Conservation (phyloP, 2,329 filamentous ascomycete genomes). For the Colletotrichum salicis region DNA sequence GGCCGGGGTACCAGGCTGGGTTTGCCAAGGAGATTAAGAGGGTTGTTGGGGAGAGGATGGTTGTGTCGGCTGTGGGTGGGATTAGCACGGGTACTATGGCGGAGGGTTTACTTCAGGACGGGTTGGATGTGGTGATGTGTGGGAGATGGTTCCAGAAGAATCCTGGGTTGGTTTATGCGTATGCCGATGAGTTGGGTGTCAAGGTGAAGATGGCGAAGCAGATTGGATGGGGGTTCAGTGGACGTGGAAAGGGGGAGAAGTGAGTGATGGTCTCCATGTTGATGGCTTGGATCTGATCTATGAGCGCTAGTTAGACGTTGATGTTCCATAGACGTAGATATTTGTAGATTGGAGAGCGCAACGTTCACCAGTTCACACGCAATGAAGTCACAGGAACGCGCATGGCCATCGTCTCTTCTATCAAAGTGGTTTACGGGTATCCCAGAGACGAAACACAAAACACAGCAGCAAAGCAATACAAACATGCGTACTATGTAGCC, state of each 20-base stretch:
- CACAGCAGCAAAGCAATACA: background rate
- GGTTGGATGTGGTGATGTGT: conserved; percentile 60
- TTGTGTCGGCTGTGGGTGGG: conserved; percentile 59
- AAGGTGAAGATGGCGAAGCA: conserved; percentile 61
- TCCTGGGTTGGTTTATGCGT: conserved; percentile 65
- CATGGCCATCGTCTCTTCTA: background rate
- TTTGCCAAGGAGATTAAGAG: conserved; percentile 78
- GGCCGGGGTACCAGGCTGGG: conserved; percentile 76
- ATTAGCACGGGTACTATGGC: conserved; percentile 58
- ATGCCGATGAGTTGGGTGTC: conserved; percentile 63
- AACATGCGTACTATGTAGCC: background rate
- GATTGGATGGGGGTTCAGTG: conserved; percentile 66
- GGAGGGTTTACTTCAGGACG: conserved; percentile 56
- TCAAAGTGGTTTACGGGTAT: background rate
- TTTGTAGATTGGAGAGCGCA: background rate
- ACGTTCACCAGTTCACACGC: background rate
- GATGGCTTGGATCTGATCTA: background rate
- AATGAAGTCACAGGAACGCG: background rate
- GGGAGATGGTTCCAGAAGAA: conserved; percentile 69
- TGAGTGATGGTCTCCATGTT: background rate
- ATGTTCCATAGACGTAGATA: background rate
- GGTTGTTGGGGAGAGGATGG: conserved; percentile 69
- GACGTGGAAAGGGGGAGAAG: conserved; percentile 41
- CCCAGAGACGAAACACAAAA: background rate
- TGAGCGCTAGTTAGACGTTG: background rate